A percentile compares a stretch with the other conserved stretches of the same genome.
Evolutionary conservation across 208 protist species (phyloP).

Genomic region (Acanthamoeba rhysodes): DNA sequence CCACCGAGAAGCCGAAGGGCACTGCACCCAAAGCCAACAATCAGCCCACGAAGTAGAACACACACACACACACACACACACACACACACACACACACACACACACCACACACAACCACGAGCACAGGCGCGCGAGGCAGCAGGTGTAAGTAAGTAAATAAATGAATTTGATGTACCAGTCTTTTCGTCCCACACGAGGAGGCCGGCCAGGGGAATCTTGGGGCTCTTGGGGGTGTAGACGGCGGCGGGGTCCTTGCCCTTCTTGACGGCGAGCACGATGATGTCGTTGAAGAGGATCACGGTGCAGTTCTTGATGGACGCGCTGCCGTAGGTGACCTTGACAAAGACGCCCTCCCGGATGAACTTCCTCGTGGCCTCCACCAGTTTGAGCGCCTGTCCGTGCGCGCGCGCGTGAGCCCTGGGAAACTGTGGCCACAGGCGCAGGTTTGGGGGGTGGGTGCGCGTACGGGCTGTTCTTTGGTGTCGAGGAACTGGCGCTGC

Average conservation of each 20-base stretch:
- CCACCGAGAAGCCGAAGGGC: conserved; percentile 4
- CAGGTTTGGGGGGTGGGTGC: background rate
- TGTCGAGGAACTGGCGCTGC: conserved; percentile 11
- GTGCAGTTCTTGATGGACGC: conserved; percentile 38
- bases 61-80: too few relatives aligned
- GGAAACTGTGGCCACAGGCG: too few relatives aligned
- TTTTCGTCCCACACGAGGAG: conserved; percentile 26
- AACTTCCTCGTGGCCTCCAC: conserved; percentile 6
- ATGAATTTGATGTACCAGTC: background rate
- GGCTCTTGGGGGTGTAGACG: background rate
- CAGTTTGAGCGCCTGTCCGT: background rate
- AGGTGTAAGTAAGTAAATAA: background rate
- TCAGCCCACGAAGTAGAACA: too few relatives aligned
- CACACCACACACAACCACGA: background rate
- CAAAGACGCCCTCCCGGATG: background rate
- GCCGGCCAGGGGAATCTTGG: conserved; percentile 8
- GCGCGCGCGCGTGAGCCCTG: background rate
- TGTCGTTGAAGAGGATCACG: conserved; percentile 53
- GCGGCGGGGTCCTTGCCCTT: background rate
- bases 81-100: too few relatives aligned
- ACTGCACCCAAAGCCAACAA: background rate
- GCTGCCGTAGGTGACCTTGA: background rate
- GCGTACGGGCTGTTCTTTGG: background rate
- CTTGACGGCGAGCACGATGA: conserved; percentile 1
- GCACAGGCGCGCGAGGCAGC: background rate